A percentile compares a stretch with the other conserved stretches of the same genome.
phyloP scores from a whole-genome alignment of 1,284 basidiomycete species.

The Trametes pubescens region DNA sequence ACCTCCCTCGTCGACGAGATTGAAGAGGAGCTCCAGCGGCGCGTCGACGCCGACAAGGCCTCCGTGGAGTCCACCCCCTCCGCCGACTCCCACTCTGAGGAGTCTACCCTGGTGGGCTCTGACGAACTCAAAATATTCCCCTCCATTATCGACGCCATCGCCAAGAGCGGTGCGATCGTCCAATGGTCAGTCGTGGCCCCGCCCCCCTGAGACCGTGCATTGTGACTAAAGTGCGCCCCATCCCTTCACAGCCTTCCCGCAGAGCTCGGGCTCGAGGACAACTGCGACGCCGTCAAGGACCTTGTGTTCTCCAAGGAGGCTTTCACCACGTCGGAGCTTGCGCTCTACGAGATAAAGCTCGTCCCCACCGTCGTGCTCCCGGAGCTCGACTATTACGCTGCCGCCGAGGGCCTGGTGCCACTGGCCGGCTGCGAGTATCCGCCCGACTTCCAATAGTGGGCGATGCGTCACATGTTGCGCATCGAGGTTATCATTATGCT shows the following conservation, averaged over 20 bases:
- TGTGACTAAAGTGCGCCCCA: neutral
- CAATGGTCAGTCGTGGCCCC: neutral
- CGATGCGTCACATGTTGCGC: neutral
- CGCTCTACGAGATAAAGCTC: conserved; percentile 18
- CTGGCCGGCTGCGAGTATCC: conserved; percentile 1
- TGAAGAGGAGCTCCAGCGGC: conserved; percentile 2
- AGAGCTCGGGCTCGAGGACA: neutral
- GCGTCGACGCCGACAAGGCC: conserved; percentile 2
- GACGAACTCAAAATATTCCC: neutral
- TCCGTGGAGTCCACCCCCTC: conserved; percentile 3
- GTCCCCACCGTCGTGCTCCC: conserved; percentile 3
- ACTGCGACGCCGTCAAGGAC: neutral
- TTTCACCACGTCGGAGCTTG: conserved; percentile 7
- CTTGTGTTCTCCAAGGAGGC: conserved; percentile 1
- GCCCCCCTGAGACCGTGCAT: too few species aligned
- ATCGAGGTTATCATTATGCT: conserved; percentile 11
- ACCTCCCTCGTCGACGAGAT: conserved; percentile 1
- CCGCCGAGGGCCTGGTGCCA: conserved; percentile 7
- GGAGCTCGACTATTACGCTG: conserved; percentile 10
- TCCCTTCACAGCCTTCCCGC: neutral
- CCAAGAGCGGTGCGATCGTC: neutral
- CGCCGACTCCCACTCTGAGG: conserved; percentile 7
- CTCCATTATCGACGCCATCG: neutral
- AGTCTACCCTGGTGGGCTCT: conserved; percentile 9
- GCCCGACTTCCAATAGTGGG: neutral